Evolutionary conservation across 2,329 filamentous ascomycete species (phyloP).

Genomic region (Venturia aucupariae): DNA sequence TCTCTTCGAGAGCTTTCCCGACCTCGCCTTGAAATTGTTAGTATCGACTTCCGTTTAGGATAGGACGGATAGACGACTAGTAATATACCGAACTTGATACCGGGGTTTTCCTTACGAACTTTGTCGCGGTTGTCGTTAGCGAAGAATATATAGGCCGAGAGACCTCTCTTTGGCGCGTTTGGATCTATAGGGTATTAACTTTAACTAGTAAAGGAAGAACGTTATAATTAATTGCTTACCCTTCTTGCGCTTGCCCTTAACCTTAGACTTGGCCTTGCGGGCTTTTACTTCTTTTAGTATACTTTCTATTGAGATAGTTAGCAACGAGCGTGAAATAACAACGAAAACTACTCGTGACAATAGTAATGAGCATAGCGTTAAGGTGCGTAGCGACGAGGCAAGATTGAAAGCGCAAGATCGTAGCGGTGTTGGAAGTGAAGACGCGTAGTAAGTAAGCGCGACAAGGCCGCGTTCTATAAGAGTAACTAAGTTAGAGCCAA

Average conservation of each 20-base stretch:
- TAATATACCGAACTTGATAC: conserved; percentile 90
- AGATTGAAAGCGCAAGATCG: not conserved
- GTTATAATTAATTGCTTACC: conserved; percentile 40
- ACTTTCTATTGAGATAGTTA: not conserved
- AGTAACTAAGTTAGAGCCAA: conserved; percentile 5
- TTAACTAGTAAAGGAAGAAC: conserved; percentile 6
- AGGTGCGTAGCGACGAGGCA: not conserved
- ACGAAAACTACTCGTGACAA: not conserved
- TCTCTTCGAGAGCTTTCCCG: conserved; percentile 94
- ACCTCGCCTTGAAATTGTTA: conserved; percentile 62
- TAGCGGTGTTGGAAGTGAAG: conserved; percentile 1
- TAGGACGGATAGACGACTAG: conserved; percentile 23
- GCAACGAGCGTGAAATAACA: not conserved
- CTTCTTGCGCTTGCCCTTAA: conserved; percentile 61
- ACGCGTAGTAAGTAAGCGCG: not conserved
- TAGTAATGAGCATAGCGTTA: too few species aligned
- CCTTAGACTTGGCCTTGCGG: conserved; percentile 51
- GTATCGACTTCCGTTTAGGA: not conserved
- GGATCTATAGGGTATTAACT: conserved; percentile 54
- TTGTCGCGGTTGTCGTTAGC: conserved; percentile 98
- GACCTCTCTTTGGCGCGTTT: conserved; percentile 97
- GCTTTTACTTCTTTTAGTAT: conserved; percentile 60
- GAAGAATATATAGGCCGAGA: conserved; percentile 99
- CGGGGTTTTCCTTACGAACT: conserved; percentile 95
- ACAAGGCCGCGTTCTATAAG: conserved; percentile 5